Conservation (phyloP, 2,329 filamentous ascomycete species). For the Paracamarosporium sp. region DNA sequence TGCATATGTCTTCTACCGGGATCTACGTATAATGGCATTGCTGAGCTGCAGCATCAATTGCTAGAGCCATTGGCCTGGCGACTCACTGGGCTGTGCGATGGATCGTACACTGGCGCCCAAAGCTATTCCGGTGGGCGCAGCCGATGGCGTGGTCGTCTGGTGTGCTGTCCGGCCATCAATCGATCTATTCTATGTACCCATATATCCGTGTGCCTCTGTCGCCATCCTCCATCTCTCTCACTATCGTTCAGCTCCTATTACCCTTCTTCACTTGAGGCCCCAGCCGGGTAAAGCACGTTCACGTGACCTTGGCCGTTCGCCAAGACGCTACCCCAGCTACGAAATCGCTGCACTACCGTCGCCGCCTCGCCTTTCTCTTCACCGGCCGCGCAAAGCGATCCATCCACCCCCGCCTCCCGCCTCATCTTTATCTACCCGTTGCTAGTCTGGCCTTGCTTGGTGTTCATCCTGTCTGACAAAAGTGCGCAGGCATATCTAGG, state of each 20-base stretch:
- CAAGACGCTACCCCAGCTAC: constrained; percentile 10
- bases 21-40: not conserved
- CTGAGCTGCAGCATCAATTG: not conserved
- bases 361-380: constrained; percentile 6
- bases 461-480: not conserved
- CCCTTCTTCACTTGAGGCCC: not conserved
- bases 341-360: constrained; percentile 6
- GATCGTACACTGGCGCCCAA: constrained; percentile 1
- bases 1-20: not conserved
- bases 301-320: constrained; percentile 4
- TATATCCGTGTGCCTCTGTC: not conserved
- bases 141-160: not conserved
- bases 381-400: constrained; percentile 9
- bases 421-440: constrained; percentile 4
- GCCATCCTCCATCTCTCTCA: not conserved
- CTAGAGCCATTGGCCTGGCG: not conserved
- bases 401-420: constrained; percentile 5
- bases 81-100: not conserved
- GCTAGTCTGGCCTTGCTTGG: constrained; percentile 2
- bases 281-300: not conserved
- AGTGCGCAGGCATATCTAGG: constrained; percentile 5
- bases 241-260: not conserved
- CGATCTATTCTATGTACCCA: not conserved
- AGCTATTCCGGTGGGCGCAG: not conserved
- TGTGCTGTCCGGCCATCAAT: not conserved